These are phyloP conservation scores for Eucalyptus polyanthemos DNA, from an alignment of 345 rosid species.

Conservation along the genomic window DNA sequence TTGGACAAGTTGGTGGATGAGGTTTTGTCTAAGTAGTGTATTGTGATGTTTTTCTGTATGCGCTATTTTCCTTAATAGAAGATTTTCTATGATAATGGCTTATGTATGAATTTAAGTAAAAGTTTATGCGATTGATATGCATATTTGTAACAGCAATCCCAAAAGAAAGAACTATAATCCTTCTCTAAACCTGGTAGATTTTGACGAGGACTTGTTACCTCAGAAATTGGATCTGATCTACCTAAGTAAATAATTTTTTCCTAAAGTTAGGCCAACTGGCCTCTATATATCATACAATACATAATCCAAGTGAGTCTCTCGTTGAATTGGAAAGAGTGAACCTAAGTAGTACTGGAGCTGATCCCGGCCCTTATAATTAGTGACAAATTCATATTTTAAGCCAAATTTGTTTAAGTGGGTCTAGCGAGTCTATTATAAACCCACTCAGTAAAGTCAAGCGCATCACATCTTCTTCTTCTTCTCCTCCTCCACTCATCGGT, in stretches of 20 bases:
- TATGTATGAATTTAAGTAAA: neutral
- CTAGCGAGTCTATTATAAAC: neutral
- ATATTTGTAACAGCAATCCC: too few relatives aligned
- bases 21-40: neutral
- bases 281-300: neutral
- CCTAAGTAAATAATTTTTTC: neutral
- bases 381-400: neutral
- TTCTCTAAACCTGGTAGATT: neutral
- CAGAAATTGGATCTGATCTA: neutral
- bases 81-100: neutral
- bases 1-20: neutral
- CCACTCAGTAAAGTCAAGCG: neutral
- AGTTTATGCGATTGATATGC: neutral
- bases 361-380: neutral
- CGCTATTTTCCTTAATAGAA: neutral
- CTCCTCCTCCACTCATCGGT: neutral
- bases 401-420: neutral
- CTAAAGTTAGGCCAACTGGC: neutral
- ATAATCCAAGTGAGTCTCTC: neutral
- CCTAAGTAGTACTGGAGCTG: neutral
- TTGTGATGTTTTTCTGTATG: neutral
- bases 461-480: neutral
- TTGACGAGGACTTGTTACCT: neutral
- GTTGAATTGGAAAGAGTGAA: neutral
- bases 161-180: neutral